These are phyloP conservation scores for Cladosporium sphaerospermum DNA, from an alignment of 2,329 filamentous ascomycete genomes.

Conservation along the genomic window DNA sequence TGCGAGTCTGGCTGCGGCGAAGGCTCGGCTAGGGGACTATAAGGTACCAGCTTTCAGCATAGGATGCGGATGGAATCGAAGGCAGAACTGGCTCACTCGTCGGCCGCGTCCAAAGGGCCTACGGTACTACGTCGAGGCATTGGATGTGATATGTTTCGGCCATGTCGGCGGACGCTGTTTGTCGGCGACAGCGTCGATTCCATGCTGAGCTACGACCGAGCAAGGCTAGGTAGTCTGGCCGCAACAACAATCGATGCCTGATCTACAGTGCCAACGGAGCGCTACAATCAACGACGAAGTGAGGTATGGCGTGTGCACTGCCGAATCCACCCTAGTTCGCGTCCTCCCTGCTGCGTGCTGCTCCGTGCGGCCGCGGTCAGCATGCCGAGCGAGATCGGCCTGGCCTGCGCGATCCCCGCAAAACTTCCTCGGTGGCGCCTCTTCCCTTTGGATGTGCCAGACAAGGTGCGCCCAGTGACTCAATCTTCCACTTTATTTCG, in stretches of 20 bases:
- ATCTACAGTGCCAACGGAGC: too few species aligned
- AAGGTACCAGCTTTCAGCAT: slow-evolving; percentile 17
- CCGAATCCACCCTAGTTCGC: too few species aligned
- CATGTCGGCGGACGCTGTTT: slow-evolving; percentile 25
- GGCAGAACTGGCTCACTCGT: slow-evolving; percentile 56
- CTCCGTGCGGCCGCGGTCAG: not conserved
- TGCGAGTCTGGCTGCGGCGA: slow-evolving; percentile 15
- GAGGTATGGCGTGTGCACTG: too few species aligned
- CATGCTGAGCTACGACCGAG: slow-evolving; percentile 15
- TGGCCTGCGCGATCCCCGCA: not conserved
- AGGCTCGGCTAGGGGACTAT: slow-evolving; percentile 21
- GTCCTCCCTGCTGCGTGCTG: not conserved
- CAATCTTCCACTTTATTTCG: not conserved
- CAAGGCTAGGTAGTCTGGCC: not conserved
- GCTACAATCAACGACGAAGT: too few species aligned
- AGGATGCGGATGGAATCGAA: not conserved
- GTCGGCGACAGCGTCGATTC: slow-evolving; percentile 22
- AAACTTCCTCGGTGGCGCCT: slow-evolving; percentile 1
- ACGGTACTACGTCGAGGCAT: slow-evolving; percentile 64
- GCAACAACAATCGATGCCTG: too few species aligned
- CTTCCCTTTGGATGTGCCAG: not conserved
- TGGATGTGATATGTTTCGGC: slow-evolving; percentile 27
- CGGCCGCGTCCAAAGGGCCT: slow-evolving; percentile 64
- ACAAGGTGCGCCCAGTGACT: not conserved
- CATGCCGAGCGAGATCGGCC: slow-evolving; percentile 1